Percentiles rank a stretch among this genome's conserved stretches.
Evolutionary conservation across 306 rosid species (phyloP).

Genomic region (Hippophae tibetana): DNA sequence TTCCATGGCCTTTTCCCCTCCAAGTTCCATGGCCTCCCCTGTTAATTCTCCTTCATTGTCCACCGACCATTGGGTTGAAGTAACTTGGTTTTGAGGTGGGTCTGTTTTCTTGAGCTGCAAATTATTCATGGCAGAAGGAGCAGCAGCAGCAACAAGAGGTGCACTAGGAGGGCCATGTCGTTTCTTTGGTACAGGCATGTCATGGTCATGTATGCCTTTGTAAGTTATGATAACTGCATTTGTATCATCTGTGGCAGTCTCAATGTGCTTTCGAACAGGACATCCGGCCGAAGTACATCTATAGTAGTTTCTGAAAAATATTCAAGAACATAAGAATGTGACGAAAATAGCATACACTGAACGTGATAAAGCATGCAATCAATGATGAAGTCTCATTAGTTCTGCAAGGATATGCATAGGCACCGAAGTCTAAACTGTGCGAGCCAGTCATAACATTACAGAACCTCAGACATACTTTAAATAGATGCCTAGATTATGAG

Average conservation of each 20-base stretch:
- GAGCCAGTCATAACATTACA: too few relatives aligned
- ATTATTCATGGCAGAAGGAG: constrained; percentile 65
- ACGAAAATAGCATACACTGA: too few relatives aligned
- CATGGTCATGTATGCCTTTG: constrained; percentile 91
- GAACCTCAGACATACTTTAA: too few relatives aligned
- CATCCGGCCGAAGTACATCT: constrained; percentile 99
- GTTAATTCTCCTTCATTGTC: constrained; percentile 86
- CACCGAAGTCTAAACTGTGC: too few relatives aligned
- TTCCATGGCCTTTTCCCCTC: constrained; percentile 95
- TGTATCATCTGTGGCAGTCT: constrained; percentile 61
- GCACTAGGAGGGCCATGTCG: constrained; percentile 81
- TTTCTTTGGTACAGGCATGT: constrained; percentile 90
- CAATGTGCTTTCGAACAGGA: constrained; percentile 92
- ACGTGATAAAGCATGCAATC: too few relatives aligned
- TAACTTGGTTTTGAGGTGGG: constrained; percentile 22
- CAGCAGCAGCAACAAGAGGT: constrained; percentile 72
- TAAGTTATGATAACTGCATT: constrained; percentile 69
- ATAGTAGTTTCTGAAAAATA: constrained; percentile 75
- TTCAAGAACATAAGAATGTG: neutral
- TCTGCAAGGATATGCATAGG: too few relatives aligned
- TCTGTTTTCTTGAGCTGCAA: constrained; percentile 36
- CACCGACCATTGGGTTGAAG: constrained; percentile 72
- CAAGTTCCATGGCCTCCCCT: constrained; percentile 85
- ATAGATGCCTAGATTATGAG: too few relatives aligned
- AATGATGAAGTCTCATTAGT: too few relatives aligned